Evolutionary conservation across 306 rosid genomes (phyloP).

Genomic region (Malus sieversii): DNA sequence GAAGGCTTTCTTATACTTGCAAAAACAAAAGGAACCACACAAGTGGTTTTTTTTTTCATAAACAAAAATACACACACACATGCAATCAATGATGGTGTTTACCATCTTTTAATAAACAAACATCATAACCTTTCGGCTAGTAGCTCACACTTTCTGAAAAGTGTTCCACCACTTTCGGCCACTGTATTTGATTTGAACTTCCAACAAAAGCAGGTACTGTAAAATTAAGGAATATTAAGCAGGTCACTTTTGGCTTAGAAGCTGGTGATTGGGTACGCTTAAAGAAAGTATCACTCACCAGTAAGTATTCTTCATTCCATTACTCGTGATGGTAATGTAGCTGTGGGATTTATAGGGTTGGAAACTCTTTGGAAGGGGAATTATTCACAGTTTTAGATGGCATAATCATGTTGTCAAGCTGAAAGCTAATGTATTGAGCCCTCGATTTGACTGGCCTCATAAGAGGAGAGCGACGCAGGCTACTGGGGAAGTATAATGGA

Average conservation of each 20-base stretch:
- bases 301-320: slow-evolving; percentile 80
- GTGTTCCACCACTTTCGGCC: too few relatives aligned
- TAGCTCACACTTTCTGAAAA: too few relatives aligned
- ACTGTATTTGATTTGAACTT: too few relatives aligned
- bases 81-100: too few relatives aligned
- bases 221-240: too few relatives aligned
- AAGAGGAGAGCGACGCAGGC: slow-evolving; percentile 51
- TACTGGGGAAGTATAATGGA: slow-evolving; percentile 66
- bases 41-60: too few relatives aligned
- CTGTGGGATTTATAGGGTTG: slow-evolving; percentile 49
- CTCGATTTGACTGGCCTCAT: slow-evolving; percentile 74
- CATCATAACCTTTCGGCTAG: too few relatives aligned
- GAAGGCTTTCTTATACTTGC: too few relatives aligned
- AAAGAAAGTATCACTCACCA: slow-evolving; percentile 22
- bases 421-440: slow-evolving; percentile 47
- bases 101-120: too few relatives aligned
- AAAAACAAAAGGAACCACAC: too few relatives aligned
- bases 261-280: slow-evolving; percentile 72
- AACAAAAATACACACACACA: too few relatives aligned
- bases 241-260: slow-evolving; percentile 50
- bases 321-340: slow-evolving; percentile 43
- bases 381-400: slow-evolving; percentile 66
- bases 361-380: slow-evolving; percentile 64
- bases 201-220: too few relatives aligned
- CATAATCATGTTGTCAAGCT: slow-evolving; percentile 68